Base-by-base conservation (phyloP, 225 moss, liverwort and hornwort genomes). In the Polytrichum formosum region DNA sequence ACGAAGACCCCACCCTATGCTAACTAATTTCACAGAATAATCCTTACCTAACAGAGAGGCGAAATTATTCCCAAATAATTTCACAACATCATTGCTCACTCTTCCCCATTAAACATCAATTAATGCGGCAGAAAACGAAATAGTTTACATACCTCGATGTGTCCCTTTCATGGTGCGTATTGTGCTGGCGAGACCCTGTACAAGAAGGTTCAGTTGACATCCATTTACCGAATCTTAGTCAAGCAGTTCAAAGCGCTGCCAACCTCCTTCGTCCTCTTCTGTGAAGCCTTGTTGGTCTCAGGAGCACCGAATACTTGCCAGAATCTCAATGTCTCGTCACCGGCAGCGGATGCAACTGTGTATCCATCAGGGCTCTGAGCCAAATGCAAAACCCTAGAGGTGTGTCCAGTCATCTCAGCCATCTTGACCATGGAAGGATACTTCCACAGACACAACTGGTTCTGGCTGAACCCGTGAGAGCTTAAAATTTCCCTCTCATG, bases 361-460 rank as follows among this genome's bases (percentile, higher is more conserved):
- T 76, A 85, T 56, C 97, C 94, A 69, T 80, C 97, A 0, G 97
- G 97, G 35, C 97, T 97, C 89, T 97, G 88, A 17, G 91, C 85
- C 72, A 92, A 77, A 61, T 91, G 91, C 6, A 91, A 88, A 13
- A 91, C 91, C 63, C 91, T 81, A 0, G 91, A 89, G 1, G 89
- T 83, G 19, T 92, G 91, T 2, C 91, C 91, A 10, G 91, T 91
- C 10, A 89, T 79, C 72, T 90, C 89, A 2, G 85, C 85, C 81
- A 92, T 87, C 70, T 92, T 89, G 27, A 80, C 89, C 89, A 90
- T 85, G 28, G 91, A 81, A 6, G 87, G 91, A 46, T 91, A 90
- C 30, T 90, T 90, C 89, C 91, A 92, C 23, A 92, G 71, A 58
- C 81, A 89, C 8, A 92, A 65, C 69, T 92, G 91, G 67, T 92